Evolutionary conservation across 345 rosid species (phyloP).

Genomic region (Corchorus capsularis): DNA sequence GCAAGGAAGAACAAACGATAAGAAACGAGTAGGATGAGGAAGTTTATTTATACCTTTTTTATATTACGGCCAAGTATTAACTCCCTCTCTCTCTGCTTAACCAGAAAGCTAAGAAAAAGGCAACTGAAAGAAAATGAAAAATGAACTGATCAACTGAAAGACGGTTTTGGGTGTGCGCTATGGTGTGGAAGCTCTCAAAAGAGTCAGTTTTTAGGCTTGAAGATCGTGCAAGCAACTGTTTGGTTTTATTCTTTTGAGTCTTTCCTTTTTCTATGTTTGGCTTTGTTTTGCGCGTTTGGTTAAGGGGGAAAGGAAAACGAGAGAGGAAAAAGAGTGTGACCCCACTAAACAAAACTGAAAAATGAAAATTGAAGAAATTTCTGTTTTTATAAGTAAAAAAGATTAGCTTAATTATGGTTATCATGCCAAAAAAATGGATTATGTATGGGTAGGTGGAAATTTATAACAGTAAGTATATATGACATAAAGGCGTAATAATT

Average conservation of each 20-base stretch:
- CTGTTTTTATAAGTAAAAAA: no score
- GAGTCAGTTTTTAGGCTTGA: background rate
- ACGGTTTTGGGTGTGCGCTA: background rate
- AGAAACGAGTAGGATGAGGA: background rate
- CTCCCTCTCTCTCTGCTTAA: background rate
- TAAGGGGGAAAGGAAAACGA: background rate
- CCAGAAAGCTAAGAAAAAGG: constrained; percentile 19
- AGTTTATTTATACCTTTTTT: background rate
- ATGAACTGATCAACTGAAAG: background rate
- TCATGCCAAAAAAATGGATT: no score
- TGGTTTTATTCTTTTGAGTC: background rate
- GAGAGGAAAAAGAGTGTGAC: background rate
- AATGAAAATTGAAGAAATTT: background rate
- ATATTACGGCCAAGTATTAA: background rate
- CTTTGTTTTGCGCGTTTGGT: constrained; percentile 16
- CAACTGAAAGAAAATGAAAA: background rate
- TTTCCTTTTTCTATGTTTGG: background rate
- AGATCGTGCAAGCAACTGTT: constrained; percentile 25
- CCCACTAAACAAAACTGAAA: background rate
- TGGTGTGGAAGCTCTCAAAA: background rate
- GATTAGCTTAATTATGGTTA: no score
- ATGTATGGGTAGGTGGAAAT: background rate
- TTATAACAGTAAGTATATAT: background rate
- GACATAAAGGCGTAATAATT: background rate
- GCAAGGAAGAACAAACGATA: background rate